phyloP scores from a whole-genome alignment of 2,329 filamentous ascomycete genomes.

The Tolypocladium inflatum region DNA sequence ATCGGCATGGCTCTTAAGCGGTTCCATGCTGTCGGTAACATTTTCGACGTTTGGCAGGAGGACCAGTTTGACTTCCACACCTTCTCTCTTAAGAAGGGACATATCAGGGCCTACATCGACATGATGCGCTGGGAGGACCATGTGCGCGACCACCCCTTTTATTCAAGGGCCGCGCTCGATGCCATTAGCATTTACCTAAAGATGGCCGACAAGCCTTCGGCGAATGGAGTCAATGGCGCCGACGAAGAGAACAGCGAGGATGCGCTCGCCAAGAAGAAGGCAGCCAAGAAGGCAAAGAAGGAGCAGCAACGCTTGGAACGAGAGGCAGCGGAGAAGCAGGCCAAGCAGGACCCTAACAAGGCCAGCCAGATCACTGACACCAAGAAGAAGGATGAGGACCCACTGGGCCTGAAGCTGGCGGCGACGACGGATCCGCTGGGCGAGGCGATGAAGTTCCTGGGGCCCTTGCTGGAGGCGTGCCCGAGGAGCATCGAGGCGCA shows the following conservation, averaged over 20 bases:
- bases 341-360: conserved; percentile 79
- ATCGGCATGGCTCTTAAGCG: conserved; percentile 83
- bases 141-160: conserved; percentile 88
- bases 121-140: conserved; percentile 96
- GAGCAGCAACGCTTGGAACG: conserved; percentile 57
- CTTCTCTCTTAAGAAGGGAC: conserved; percentile 93
- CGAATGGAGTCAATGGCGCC: conserved; percentile 52
- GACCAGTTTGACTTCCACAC: conserved; percentile 99
- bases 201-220: conserved; percentile 65
- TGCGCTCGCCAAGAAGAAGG: conserved; percentile 70
- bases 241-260: conserved; percentile 43
- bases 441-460: conserved; percentile 80
- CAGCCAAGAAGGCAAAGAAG: conserved; percentile 81
- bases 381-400: conserved; percentile 88
- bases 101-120: conserved; percentile 88
- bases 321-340: conserved; percentile 67
- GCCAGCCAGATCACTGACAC: conserved; percentile 52
- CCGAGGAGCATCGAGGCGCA: conserved; percentile 76
- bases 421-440: conserved; percentile 74
- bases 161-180: conserved; percentile 70
- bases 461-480: conserved; percentile 71
- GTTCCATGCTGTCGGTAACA: conserved; percentile 78
- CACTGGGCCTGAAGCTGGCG: conserved; percentile 69
- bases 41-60: conserved; percentile 96
- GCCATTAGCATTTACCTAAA: conserved; percentile 74